Base-by-base conservation (phyloP, 331 rosid genomes). In the Pyrus hybrid region DNA sequence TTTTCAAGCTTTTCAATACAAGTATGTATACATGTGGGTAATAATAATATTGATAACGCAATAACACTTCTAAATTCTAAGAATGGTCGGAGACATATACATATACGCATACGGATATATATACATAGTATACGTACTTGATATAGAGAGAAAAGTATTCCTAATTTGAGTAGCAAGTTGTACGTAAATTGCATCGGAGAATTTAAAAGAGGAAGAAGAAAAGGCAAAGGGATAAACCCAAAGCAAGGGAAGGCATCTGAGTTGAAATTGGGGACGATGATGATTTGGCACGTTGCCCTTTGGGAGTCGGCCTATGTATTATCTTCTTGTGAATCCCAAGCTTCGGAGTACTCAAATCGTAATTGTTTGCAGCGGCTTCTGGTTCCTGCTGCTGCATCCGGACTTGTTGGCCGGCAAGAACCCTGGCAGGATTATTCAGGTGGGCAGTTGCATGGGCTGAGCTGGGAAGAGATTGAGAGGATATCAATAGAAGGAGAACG, bases 401-500 rank as follows among this genome's bases (percentile, higher is more conserved):
- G 45, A 64, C 5, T 17, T 67, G 37, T 30, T 62, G 77, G 58
- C 5, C 22, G 18, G 58, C 68, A 33, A 53, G 64, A 70, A 33
- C 43, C 32, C 16, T 23, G 26, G 33, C 60, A 61, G 57, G 57
- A 51, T 51, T 51, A 51, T 51, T 51, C 57, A 51, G 57, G 57
- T 18, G 57, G 22, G 57, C 57, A 18, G 57, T 51, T 7, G 57
- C 57, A 18, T 51, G 57, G 22, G 57, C 21, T 18, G 22, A 51
- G 58, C 76, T 70, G 67, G 71, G 82, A 18, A 65, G 56, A 49
- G 63, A 81, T 13, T 74, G 56, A 61, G 74, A 83, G 30, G 29
- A 70, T 32, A 82, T 62, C 23, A 82, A 4, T 7, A 51, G 21
- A 32, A 82, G 51, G 68, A 87, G 64, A 58, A 80, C 56, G 45